These are phyloP conservation scores for Magnusiomyces paraingens DNA, from an alignment of 1,139 yeast genomes.

Conservation along the genomic window DNA sequence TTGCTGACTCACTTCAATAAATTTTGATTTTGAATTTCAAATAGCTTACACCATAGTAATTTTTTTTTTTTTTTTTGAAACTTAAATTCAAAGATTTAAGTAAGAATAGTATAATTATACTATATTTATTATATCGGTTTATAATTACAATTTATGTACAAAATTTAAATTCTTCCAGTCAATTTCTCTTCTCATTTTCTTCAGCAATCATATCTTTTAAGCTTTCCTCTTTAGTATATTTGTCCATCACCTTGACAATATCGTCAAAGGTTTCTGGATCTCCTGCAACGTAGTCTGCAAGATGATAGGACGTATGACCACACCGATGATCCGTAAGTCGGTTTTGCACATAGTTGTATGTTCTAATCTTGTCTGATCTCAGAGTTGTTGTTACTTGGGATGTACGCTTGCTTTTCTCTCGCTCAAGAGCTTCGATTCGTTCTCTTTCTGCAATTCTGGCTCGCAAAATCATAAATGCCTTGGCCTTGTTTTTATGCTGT, in stretches of 20 bases:
- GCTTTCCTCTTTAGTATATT: constrained; percentile 42
- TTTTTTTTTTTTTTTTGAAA: not conserved
- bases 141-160: not conserved
- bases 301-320: constrained; percentile 67
- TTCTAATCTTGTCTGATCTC: constrained; percentile 86
- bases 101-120: too few relatives aligned
- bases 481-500: constrained; percentile 93
- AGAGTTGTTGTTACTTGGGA: constrained; percentile 87
- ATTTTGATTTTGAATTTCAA: too few relatives aligned
- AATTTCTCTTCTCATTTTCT: not conserved
- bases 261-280: constrained; percentile 48
- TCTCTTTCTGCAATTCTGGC: constrained; percentile 82
- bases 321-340: constrained; percentile 93
- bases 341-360: constrained; percentile 89
- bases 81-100: too few relatives aligned
- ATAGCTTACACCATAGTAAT: too few relatives aligned
- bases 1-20: too few relatives aligned
- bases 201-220: constrained; percentile 35
- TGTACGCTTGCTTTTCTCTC: constrained; percentile 62
- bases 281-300: constrained; percentile 67
- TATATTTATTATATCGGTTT: not conserved
- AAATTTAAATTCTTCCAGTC: not conserved
- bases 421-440: constrained; percentile 54
- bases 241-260: constrained; percentile 48
- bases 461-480: constrained; percentile 75